Evolutionary conservation across 2,329 filamentous ascomycete genomes (phyloP).

Genomic region (Ceratocystis destructans): DNA sequence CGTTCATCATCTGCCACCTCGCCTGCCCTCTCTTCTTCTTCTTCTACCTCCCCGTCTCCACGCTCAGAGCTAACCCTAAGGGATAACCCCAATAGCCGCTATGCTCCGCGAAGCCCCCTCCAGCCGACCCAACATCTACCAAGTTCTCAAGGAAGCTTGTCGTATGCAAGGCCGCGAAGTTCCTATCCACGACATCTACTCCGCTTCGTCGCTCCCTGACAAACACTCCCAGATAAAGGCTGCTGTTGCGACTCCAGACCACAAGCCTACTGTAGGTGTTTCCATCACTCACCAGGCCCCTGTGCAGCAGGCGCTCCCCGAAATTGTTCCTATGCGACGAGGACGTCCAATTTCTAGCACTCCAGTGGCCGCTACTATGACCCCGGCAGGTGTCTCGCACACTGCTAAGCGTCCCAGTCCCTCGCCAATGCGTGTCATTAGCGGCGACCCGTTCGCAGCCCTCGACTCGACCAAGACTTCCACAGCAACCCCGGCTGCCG

Average conservation of each 20-base stretch:
- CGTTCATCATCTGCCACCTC: background rate
- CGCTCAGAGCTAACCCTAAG: constrained; percentile 8
- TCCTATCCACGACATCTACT: constrained; percentile 79
- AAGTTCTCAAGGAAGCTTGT: constrained; percentile 77
- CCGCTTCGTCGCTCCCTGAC: constrained; percentile 50
- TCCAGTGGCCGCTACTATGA: constrained; percentile 18
- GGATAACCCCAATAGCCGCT: constrained; percentile 42
- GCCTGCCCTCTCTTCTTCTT: background rate
- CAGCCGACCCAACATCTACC: constrained; percentile 78
- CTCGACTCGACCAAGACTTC: constrained; percentile 51
- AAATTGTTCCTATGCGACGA: constrained; percentile 86
- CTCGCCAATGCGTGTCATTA: constrained; percentile 55
- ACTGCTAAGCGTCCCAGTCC: constrained; percentile 36
- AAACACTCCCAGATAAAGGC: constrained; percentile 36
- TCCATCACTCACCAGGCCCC: constrained; percentile 65
- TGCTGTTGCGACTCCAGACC: constrained; percentile 39
- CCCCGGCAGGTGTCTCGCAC: background rate
- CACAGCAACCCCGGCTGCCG: background rate
- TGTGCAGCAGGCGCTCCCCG: constrained; percentile 61
- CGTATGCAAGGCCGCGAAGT: constrained; percentile 75
- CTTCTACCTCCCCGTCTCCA: background rate
- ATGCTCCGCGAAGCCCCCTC: constrained; percentile 81
- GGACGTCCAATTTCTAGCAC: constrained; percentile 44
- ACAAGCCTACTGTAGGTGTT: constrained; percentile 53
- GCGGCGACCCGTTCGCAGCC: constrained; percentile 77